These are phyloP conservation scores for Neofusicoccum cordaticola DNA, from an alignment of 2,329 filamentous ascomycete species.

Conservation along the genomic window DNA sequence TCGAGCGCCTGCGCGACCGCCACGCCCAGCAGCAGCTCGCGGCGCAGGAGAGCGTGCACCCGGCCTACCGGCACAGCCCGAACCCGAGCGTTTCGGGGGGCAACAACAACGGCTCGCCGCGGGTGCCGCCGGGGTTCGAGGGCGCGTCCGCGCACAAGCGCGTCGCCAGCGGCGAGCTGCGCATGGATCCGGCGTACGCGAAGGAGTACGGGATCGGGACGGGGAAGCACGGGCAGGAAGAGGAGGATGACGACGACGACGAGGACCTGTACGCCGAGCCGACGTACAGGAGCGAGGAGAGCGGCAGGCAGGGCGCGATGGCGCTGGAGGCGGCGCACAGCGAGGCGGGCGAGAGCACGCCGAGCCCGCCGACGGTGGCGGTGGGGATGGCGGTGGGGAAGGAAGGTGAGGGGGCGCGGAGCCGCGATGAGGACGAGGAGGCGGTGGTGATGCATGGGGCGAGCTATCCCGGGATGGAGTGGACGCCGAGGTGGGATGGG, in stretches of 20 bases:
- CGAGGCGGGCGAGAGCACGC: not conserved
- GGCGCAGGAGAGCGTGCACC: conserved; percentile 1
- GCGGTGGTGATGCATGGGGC: conserved; percentile 61
- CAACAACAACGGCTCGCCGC: not conserved
- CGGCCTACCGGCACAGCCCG: not conserved
- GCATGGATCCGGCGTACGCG: conserved; percentile 8
- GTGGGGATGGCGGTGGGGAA: conserved; percentile 29
- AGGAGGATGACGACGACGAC: not conserved
- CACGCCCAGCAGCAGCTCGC: not conserved
- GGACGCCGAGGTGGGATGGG: conserved; percentile 53
- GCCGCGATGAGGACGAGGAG: conserved; percentile 41
- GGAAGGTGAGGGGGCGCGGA: not conserved
- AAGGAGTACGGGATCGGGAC: conserved; percentile 4
- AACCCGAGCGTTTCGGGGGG: not conserved
- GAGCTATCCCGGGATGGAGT: conserved; percentile 69
- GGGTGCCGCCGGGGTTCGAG: not conserved
- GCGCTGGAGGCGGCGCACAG: conserved; percentile 4
- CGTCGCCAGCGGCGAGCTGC: not conserved
- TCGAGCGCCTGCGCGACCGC: not conserved
- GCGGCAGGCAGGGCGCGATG: not conserved
- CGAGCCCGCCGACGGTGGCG: conserved; percentile 18
- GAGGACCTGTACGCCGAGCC: conserved; percentile 19
- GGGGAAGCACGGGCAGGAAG: not conserved
- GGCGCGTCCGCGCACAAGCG: not conserved
- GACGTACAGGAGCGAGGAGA: conserved; percentile 27